Evolutionary conservation across 345 rosid species (phyloP), one percentile per base, ranked within the genome.

Genomic region (Ailanthus altissimus): DNA sequence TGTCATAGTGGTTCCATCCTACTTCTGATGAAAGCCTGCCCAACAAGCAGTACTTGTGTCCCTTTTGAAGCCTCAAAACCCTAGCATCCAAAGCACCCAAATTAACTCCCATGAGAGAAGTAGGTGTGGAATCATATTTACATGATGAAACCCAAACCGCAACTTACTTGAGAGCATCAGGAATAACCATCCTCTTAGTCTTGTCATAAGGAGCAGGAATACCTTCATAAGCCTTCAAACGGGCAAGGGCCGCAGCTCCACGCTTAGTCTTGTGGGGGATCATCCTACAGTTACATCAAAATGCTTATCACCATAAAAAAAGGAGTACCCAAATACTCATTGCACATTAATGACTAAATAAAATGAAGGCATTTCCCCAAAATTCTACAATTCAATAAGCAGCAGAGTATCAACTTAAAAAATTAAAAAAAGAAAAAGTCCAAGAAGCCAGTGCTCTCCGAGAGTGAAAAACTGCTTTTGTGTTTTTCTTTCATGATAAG

Each of bases 251-350:
- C 13, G 91, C 91, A 2, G 92, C 97, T 47, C 97, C 98, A 54
- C 96, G 88, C 91, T 94, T 92, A 5, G 92, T 90, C 92, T 92
- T 94, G 82, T 90, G 97, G 12, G 96, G 98, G 49, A 92, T 92
- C 98, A 91, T 94, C n/a, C 95, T 89, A 68, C 51, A 2, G 64
- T 21, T 47, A 25, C 80, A 40, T 59, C 56, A 40, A 60, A 15
- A 32, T n/a, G 62, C 26, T 53, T 59, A 59, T 21, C 15, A 45
- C 73, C 36, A 26, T 1, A 36, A 0, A 23, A 26, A 12, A 25
- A 21, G 57, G 12, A 46, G 45, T 42, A 58, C 12, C 8, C 42
- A 25, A 21, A 43, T 42, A 50, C 38, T 67, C 56, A 47, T 23
- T 23, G n/a, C 6, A 3, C 5, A 8, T 40, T 3, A 28, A 20